Evolutionary conservation across 148 eudicot species (phyloP), one percentile per base, ranked within the genome.

Genomic region (Talinum fruticosum): DNA sequence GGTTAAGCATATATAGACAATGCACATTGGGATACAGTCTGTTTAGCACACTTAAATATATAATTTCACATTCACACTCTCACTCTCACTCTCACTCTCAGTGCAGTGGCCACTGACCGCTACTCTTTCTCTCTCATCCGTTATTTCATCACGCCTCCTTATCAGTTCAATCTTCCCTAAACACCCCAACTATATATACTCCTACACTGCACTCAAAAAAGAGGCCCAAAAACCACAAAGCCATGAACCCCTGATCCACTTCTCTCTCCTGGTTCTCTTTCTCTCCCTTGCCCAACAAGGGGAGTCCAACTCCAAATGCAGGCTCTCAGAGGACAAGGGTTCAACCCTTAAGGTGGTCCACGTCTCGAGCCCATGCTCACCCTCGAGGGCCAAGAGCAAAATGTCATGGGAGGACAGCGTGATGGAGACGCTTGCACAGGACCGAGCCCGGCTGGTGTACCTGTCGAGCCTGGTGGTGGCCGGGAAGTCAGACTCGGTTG

Each of bases 321-420:
- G 37, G 53, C 71, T 74, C n/a, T 59, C 65, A 33, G 76, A 77
- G 1, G 84, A 88, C 80, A 71, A 49, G 4, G 84, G 79, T 49
- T 81, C 86, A 34, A 88, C 87, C 80, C 92, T 93, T 32, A 76
- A 69, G 49, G 79, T 94, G 68, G 41, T 85, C 83, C 94, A 92
- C 70, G 80, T 85, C 36, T 76, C 80, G 66, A 88, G 90, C 90
- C 93, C 89, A 37, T 89, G 93, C 81, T 89, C 91, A 23, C 96
- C 96, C 1, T 81, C 89, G 65, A 69, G 81, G 68, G 83, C 91
- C 26, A 37, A 71, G 66, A 23, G 33, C 7, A 8, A 28, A 15
- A 14, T 41, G 13, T 92, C 98, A 72, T 94, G 98, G 98, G 90
- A 83, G 21, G 89, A 92, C 66, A 84, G 81, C 67, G 88, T 93